Conservation (phyloP, 176 grass and related monocot species). For the Pharus latifolius region DNA sequence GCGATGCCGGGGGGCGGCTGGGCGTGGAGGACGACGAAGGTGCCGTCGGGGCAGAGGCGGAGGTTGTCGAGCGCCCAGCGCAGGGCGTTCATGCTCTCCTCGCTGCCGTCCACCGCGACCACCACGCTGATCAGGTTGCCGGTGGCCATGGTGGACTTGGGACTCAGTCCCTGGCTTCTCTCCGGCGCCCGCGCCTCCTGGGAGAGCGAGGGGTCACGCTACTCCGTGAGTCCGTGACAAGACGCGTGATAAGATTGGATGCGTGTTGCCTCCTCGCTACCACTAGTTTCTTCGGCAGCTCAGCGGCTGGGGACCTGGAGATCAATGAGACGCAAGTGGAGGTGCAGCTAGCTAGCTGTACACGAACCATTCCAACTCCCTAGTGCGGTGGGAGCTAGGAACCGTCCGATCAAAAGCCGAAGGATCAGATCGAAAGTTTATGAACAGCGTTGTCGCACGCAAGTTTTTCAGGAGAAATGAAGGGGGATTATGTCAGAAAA, state of each 20-base stretch:
- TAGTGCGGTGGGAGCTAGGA: no score
- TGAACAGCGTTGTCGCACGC: no score
- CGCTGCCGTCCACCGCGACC: conserved; percentile 90
- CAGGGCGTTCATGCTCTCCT: conserved; percentile 93
- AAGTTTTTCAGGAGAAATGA: no score
- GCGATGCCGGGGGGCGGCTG: conserved; percentile 60
- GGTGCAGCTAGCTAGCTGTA: background rate
- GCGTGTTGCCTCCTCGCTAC: background rate
- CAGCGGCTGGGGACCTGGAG: no score
- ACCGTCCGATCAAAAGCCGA: no score
- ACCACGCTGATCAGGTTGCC: conserved; percentile 70
- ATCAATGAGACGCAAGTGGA: no score
- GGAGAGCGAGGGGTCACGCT: background rate
- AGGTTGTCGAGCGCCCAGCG: conserved; percentile 87
- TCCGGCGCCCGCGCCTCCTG: background rate
- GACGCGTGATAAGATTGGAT: background rate
- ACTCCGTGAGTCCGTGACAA: no score
- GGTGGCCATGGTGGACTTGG: conserved; percentile 45
- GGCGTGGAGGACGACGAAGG: conserved; percentile 70
- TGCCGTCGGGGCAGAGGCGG: conserved; percentile 54
- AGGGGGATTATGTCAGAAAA: no score
- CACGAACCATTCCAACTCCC: no score
- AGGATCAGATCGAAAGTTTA: no score
- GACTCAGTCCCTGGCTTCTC: background rate
- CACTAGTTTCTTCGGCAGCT: no score